Base-by-base conservation (phyloP, 805 yeast species). In the Pichia rugopelliculosa region DNA sequence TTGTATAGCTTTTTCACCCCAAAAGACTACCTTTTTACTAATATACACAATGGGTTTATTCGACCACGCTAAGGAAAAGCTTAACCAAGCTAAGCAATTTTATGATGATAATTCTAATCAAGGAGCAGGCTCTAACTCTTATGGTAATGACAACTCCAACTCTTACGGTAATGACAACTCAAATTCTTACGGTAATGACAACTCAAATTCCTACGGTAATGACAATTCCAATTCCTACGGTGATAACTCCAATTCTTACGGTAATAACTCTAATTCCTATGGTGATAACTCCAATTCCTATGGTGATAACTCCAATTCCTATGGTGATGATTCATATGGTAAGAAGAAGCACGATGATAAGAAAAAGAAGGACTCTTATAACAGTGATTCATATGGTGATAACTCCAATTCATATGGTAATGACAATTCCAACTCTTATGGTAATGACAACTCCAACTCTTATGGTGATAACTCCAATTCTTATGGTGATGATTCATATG, bases 211-310 rank as follows among this genome's bases (percentile, higher is more conserved):
- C 11, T 61, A 60, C 57, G 67, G 66, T 34, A 62, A 39, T 5
- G 21, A 60, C 56, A 59, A 61, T 26, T 42, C 55, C n/a, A n/a
- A n/a, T n/a, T 56, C 66, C n/a, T 66, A 64, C 54, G 67, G 67
- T 41, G 51, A 60, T 56, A 59, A 61, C 30, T 42, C 55, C n/a
- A n/a, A n/a, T n/a, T 56, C 66, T 15, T 66, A 64, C 54, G 67
- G 67, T 41, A 50, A 55, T 56, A 60, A 61, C 49, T 50, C 51
- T 47, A 58, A 62, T 54, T 62, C 68, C 12, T 61, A 61, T 57
- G 67, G 66, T 27, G 60, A 55, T 56, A 60, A 61, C 49, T 50
- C 51, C 48, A 58, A 62, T 54, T 62, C 68, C 12, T 61, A 61
- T 57, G 67, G 66, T 27, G 60, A n/a, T 6, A 47, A 40, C 44